phyloP scores from a whole-genome alignment of 2,329 filamentous ascomycete species.

The Cercospora citrullina region DNA sequence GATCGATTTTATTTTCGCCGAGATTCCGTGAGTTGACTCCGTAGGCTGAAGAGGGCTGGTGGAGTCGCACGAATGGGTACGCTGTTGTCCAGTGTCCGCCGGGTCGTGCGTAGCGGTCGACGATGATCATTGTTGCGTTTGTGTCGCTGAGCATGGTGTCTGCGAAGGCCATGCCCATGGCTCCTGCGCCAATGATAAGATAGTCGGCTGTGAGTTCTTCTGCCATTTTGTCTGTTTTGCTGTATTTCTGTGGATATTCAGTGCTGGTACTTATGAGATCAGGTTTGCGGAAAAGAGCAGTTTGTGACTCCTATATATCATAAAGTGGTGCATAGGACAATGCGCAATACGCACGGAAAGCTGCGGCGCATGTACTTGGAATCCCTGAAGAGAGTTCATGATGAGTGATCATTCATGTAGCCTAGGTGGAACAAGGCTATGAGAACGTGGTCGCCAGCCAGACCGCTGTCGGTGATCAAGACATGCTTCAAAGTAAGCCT shows the following conservation, averaged over 20 bases:
- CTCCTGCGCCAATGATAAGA: neutral
- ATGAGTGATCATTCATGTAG: neutral
- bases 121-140: neutral
- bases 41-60: constrained; percentile 29
- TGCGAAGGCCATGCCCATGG: neutral
- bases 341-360: neutral
- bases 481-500: neutral
- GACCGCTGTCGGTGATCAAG: neutral
- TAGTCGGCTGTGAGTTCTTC: neutral
- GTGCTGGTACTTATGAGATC: neutral
- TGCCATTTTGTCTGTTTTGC: neutral
- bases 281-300: neutral
- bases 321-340: neutral
- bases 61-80: constrained; percentile 28
- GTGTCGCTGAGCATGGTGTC: neutral
- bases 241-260: neutral
- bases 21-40: constrained; percentile 28
- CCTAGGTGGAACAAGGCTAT: neutral
- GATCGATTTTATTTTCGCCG: constrained; percentile 21
- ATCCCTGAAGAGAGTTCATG: neutral
- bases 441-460: too few relatives aligned
- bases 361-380: neutral
- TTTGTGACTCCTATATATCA: neutral
- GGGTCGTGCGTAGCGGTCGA: constrained; percentile 18
- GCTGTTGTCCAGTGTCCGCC: constrained; percentile 29